Conservation (phyloP, 2,329 filamentous ascomycete genomes). For the Colletotrichum falcatum region DNA sequence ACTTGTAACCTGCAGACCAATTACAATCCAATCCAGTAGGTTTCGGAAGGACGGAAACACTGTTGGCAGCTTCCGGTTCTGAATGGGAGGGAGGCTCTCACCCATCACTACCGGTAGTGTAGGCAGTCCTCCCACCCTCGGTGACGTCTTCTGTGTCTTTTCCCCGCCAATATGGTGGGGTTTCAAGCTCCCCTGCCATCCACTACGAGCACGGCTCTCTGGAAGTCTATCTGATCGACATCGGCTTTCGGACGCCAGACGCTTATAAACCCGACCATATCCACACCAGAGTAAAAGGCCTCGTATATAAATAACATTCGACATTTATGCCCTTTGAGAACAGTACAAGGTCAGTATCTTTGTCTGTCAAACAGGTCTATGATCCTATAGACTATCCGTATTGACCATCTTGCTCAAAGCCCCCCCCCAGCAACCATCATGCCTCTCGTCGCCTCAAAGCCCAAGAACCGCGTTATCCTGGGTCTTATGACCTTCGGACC, state of each 20-base stretch:
- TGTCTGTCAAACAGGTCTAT: not conserved
- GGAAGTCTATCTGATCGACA: conserved; percentile 36
- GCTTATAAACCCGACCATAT: conserved; percentile 5
- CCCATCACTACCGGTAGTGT: too few relatives aligned
- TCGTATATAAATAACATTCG: conserved; percentile 10
- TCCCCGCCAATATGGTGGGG: conserved; percentile 39
- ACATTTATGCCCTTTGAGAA: not conserved
- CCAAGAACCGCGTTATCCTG: conserved; percentile 79
- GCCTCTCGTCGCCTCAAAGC: conserved; percentile 58
- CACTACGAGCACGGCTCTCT: conserved; percentile 13
- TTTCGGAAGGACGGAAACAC: not conserved
- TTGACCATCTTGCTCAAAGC: conserved; percentile 18
- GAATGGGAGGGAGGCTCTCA: conserved; percentile 9
- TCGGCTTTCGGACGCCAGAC: conserved; percentile 12
- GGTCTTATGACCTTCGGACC: conserved; percentile 89
- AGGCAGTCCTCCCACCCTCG: conserved; percentile 6
- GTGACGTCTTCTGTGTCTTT: conserved; percentile 32
- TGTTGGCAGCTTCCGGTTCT: not conserved
- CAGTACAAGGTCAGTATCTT: not conserved
- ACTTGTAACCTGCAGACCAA: not conserved
- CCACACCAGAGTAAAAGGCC: not conserved
- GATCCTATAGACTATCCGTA: not conserved
- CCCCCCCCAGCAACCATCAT: conserved; percentile 49
- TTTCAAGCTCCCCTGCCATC: conserved; percentile 7
- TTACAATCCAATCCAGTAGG: not conserved